Evolutionary conservation across 2,329 filamentous ascomycete species (phyloP), one percentile per base, ranked within the genome.

Genomic region (Xylaria hypoxylon): DNA sequence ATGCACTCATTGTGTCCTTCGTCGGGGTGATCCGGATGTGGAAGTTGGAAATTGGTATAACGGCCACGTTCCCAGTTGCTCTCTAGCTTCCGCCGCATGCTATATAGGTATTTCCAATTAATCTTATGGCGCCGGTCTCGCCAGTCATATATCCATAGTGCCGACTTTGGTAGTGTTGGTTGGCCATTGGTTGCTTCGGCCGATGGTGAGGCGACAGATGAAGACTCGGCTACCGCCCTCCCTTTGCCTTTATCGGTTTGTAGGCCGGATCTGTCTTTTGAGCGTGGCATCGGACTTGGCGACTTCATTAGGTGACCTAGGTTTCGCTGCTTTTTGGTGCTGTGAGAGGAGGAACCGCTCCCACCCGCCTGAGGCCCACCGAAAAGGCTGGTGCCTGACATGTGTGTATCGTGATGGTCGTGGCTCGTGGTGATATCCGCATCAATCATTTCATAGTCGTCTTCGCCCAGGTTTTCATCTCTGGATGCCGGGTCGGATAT

Each of bases 101-200:
- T 93, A 80, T 97, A 99, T 0, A 99, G 84, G 76, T 96, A 93
- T 59, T 94, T 92, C 94, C 95, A 99, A 78, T 96, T 97, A 53
- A 98, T 82, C 73, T 88, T 91, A 64, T 89, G 85, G 51, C 79
- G 78, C 75, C 76, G 84, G 74, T 74, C 83, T 68, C 72, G 78
- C 19, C 75, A 75, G 70, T 84, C 86, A 82, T 83, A 89, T 67
- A 76, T 79, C 82, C 82, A 89, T 42, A 85, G 80, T 7, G 80
- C 80, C 1, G 85, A 84, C 26, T 79, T 82, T 2, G 81, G 74
- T 42, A 84, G 68, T 22, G 57, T 73, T 64, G 70, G 70, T 47
- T 31, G 68, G 45, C 50, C 62, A 40, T 62, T 17, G 42, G 56
- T 58, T 24, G 57, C 55, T 40, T 58, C 69, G 51, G 53, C 62